Evolutionary conservation across 2,329 filamentous ascomycete species (phyloP).

Genomic region (Teratosphaeria nubilosa): DNA sequence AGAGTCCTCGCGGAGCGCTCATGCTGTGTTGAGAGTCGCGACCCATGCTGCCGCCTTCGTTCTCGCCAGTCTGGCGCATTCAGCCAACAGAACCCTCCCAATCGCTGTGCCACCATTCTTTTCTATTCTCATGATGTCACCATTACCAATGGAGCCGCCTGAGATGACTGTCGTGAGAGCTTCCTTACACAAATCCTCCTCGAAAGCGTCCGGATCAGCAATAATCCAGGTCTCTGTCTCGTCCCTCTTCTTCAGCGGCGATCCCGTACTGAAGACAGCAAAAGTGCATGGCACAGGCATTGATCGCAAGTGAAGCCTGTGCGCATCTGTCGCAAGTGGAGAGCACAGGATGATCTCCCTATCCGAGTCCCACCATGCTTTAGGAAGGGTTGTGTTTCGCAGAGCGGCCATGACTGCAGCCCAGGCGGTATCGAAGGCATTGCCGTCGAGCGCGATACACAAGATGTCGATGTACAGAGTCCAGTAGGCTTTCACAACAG

Average conservation of each 20-base stretch:
- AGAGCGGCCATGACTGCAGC: slow-evolving; percentile 72
- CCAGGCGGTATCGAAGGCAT: slow-evolving; percentile 87
- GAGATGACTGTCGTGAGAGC: slow-evolving; percentile 76
- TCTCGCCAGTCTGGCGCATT: slow-evolving; percentile 50
- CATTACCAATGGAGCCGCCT: slow-evolving; percentile 26
- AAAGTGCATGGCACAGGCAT: slow-evolving; percentile 70
- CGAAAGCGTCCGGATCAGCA: slow-evolving; percentile 79
- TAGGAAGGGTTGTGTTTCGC: slow-evolving; percentile 64
- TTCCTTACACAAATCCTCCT: slow-evolving; percentile 78
- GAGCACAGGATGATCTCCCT: slow-evolving; percentile 70
- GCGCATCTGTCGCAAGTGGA: slow-evolving; percentile 44
- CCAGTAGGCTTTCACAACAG: slow-evolving; percentile 77
- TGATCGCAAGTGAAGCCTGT: slow-evolving; percentile 49
- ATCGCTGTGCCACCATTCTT: slow-evolving; percentile 72
- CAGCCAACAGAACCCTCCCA: slow-evolving; percentile 51
- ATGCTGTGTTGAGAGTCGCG: slow-evolving; percentile 4
- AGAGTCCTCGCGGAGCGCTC: not conserved
- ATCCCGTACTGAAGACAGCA: slow-evolving; percentile 59
- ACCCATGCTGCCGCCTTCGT: slow-evolving; percentile 54
- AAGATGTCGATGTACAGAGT: slow-evolving; percentile 90
- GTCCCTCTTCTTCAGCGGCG: slow-evolving; percentile 36
- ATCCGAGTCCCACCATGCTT: slow-evolving; percentile 75
- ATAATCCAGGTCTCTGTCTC: slow-evolving; percentile 55
- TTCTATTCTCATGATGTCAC: slow-evolving; percentile 60
- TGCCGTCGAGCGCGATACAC: slow-evolving; percentile 86